Evolutionary conservation across 2,329 filamentous ascomycete species (phyloP).

Genomic region (Penicillium frequentans): DNA sequence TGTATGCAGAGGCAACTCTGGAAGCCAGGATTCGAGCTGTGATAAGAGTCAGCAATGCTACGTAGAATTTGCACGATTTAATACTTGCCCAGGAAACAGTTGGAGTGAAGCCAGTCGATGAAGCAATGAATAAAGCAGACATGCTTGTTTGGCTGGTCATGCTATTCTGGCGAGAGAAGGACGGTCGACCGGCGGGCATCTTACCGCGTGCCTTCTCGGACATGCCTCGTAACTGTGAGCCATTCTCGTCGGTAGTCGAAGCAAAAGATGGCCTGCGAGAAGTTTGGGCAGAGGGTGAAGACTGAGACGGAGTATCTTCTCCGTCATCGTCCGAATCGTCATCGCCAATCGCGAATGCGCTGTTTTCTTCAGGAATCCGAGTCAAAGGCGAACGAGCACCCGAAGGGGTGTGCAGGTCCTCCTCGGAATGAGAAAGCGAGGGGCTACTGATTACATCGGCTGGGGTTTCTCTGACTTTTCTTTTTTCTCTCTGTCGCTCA

Average conservation of each 20-base stretch:
- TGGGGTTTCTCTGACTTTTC: constrained; percentile 59
- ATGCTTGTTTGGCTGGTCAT: constrained; percentile 74
- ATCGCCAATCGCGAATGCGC: constrained; percentile 80
- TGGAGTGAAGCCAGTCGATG: constrained; percentile 66
- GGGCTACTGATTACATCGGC: constrained; percentile 38
- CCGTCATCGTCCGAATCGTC: constrained; percentile 66
- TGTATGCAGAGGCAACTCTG: constrained; percentile 84
- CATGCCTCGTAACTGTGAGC: constrained; percentile 85
- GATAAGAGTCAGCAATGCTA: constrained; percentile 12
- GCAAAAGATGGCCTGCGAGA: constrained; percentile 69
- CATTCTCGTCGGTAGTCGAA: constrained; percentile 70
- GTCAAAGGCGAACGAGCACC: constrained; percentile 62
- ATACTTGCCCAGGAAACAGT: constrained; percentile 68
- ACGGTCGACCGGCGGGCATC: constrained; percentile 79
- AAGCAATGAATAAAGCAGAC: constrained; percentile 58
- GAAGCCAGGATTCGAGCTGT: constrained; percentile 89
- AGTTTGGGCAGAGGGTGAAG: constrained; percentile 55
- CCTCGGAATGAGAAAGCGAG: constrained; percentile 40
- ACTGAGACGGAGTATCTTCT: constrained; percentile 59
- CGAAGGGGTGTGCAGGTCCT: constrained; percentile 36
- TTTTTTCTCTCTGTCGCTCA: constrained; percentile 70
- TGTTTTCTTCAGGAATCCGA: constrained; percentile 74
- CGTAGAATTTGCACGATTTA: neutral
- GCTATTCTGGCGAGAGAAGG: constrained; percentile 88
- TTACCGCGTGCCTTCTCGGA: constrained; percentile 97